Conservation (phyloP, 2,329 filamentous ascomycete genomes). For the Microascus cirrosus region DNA sequence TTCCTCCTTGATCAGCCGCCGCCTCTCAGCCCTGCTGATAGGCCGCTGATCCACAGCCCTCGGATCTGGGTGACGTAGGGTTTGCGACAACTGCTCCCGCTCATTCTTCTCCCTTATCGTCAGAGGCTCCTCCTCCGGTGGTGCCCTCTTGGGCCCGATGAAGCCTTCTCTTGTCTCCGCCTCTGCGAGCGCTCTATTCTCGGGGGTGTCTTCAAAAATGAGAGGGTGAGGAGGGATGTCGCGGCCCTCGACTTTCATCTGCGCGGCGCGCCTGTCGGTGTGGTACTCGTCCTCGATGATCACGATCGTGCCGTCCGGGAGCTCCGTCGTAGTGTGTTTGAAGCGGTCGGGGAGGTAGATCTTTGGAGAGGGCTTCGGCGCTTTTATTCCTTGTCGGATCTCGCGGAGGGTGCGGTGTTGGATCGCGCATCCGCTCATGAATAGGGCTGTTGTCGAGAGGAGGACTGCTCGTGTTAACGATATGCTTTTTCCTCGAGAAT, state of each 20-base stretch:
- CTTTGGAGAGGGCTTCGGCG: slow-evolving; percentile 33
- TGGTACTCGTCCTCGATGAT: slow-evolving; percentile 16
- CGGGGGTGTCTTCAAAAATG: not conserved
- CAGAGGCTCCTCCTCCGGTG: slow-evolving; percentile 12
- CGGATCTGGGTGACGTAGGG: slow-evolving; percentile 20
- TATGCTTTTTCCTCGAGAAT: not conserved
- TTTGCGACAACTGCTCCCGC: slow-evolving; percentile 11
- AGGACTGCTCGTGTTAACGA: slow-evolving; percentile 38
- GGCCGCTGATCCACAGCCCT: slow-evolving; percentile 29
- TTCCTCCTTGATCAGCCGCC: slow-evolving; percentile 47
- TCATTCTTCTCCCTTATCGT: slow-evolving; percentile 12
- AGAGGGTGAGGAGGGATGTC: too few relatives aligned
- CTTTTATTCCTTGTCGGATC: slow-evolving; percentile 61
- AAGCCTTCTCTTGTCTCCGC: not conserved
- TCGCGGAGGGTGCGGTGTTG: slow-evolving; percentile 77
- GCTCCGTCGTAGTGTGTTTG: slow-evolving; percentile 29
- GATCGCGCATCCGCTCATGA: slow-evolving; percentile 76
- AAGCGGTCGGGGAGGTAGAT: slow-evolving; percentile 41
- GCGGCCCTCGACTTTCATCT: slow-evolving; percentile 8
- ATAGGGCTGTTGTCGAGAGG: slow-evolving; percentile 70
- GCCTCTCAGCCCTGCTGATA: slow-evolving; percentile 39
- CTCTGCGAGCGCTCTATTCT: not conserved
- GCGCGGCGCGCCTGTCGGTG: slow-evolving; percentile 18
- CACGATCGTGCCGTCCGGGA: slow-evolving; percentile 33
- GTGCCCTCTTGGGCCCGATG: not conserved